Percentiles rank a stretch among this genome's conserved stretches.
These are phyloP conservation scores for Alternaria viburni DNA, from an alignment of 2,329 filamentous ascomycete species.

Conservation along the genomic window DNA sequence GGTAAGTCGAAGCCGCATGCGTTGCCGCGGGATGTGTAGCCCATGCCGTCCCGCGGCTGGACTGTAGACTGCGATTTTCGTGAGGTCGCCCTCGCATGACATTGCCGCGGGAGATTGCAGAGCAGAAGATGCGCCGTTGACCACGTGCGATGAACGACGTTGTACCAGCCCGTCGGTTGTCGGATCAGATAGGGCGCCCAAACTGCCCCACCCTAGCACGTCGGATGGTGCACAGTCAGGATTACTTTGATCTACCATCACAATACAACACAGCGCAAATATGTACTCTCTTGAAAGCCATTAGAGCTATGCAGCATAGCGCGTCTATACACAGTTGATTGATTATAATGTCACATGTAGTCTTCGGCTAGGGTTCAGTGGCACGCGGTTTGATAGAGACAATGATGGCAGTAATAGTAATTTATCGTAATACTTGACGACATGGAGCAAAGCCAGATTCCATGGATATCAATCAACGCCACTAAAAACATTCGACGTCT, in stretches of 20 bases:
- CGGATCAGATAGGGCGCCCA: background rate
- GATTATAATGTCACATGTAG: background rate
- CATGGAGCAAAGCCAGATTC: background rate
- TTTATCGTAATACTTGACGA: background rate
- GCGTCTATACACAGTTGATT: background rate
- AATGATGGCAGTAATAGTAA: background rate
- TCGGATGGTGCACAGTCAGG: background rate
- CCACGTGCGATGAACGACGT: background rate
- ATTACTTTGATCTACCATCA: background rate
- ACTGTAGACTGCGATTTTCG: background rate
- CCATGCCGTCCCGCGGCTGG: constrained; percentile 5
- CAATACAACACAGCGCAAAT: background rate
- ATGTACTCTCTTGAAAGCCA: background rate
- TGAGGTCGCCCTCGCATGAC: background rate
- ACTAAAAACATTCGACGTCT: background rate
- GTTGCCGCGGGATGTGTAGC: background rate
- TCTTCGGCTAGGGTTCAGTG: accelerated
- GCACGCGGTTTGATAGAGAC: background rate
- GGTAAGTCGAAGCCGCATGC: background rate
- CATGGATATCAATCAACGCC: background rate
- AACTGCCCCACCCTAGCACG: background rate
- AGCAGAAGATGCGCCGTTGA: background rate
- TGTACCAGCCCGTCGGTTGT: background rate
- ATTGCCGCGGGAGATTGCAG: background rate
- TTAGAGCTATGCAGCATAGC: background rate